phyloP scores from a whole-genome alignment of 805 yeast species.

The Soucietia sequanensis region DNA sequence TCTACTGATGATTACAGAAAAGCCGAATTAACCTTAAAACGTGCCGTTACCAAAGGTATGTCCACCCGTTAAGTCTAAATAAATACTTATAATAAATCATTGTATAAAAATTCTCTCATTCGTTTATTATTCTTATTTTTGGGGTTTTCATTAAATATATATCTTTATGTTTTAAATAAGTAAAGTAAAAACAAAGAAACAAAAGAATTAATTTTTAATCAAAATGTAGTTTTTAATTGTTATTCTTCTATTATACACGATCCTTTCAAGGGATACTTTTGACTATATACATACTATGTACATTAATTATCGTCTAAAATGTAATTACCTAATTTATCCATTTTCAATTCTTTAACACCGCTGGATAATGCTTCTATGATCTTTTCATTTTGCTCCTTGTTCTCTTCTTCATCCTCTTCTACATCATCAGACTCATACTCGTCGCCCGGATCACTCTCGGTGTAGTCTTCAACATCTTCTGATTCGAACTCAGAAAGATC shows the following conservation, averaged over 20 bases:
- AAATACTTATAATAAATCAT: constrained; percentile 4
- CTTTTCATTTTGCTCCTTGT: constrained; percentile 45
- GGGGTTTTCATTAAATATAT: constrained; percentile 12
- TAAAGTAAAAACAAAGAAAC: too few species aligned
- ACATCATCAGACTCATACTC: constrained; percentile 37
- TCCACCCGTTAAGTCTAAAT: constrained; percentile 77
- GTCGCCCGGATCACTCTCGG: constrained; percentile 45
- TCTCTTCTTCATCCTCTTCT: constrained; percentile 34
- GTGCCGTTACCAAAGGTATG: constrained; percentile 99
- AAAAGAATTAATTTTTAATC: constrained; percentile 1
- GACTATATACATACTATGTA: too few species aligned
- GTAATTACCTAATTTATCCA: constrained; percentile 83
- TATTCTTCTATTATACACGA: too few species aligned
- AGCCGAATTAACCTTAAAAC: constrained; percentile 98
- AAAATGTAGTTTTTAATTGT: too few species aligned
- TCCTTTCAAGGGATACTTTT: too few species aligned
- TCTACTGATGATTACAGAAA: constrained; percentile 97
- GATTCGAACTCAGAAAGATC: constrained; percentile 27
- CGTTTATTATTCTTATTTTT: constrained; percentile 4
- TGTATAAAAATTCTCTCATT: constrained; percentile 1
- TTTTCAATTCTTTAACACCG: constrained; percentile 65
- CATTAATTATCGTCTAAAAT: constrained; percentile 62
- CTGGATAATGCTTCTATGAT: constrained; percentile 68
- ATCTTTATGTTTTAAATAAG: constrained; percentile 7
- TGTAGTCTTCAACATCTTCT: constrained; percentile 26